phyloP scores from a whole-genome alignment of 441 rosid genomes.

The Aquilaria agallochum region DNA sequence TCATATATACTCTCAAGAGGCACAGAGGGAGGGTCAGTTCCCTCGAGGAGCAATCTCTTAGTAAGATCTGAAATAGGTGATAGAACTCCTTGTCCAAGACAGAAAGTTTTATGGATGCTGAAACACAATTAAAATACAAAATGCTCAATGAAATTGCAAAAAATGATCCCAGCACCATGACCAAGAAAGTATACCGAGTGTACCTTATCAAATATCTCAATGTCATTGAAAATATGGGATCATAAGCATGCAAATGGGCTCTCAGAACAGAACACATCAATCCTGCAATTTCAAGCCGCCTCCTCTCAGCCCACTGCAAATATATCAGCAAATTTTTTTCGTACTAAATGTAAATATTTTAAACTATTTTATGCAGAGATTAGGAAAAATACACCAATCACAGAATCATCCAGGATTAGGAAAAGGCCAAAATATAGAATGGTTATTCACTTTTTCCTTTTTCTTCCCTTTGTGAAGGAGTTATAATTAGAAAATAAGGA shows the following conservation, averaged over 20 bases:
- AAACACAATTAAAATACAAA: slow-evolving; percentile 4
- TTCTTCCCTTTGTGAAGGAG: no score
- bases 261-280: slow-evolving; percentile 79
- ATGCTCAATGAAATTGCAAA: slow-evolving; percentile 9
- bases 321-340: slow-evolving; percentile 1
- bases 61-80: slow-evolving; percentile 90
- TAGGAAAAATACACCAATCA: background rate
- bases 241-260: slow-evolving; percentile 84
- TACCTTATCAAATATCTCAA: slow-evolving; percentile 88
- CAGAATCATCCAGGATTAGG: no score
- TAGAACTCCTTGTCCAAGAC: slow-evolving; percentile 67
- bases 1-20: slow-evolving; percentile 66
- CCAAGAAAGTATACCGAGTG: background rate
- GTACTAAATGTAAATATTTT: background rate
- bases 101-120: slow-evolving; percentile 88
- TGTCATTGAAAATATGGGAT: slow-evolving; percentile 80
- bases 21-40: slow-evolving; percentile 71
- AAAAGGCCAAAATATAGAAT: no score
- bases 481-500: no score
- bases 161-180: slow-evolving; percentile 13
- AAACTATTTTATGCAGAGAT: background rate
- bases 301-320: slow-evolving; percentile 83
- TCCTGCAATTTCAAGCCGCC: slow-evolving; percentile 91
- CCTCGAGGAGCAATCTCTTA: slow-evolving; percentile 79
- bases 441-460: no score